Evolutionary conservation across 164 flowering plant species (phyloP).

Genomic region (Amborella trichopoda): DNA sequence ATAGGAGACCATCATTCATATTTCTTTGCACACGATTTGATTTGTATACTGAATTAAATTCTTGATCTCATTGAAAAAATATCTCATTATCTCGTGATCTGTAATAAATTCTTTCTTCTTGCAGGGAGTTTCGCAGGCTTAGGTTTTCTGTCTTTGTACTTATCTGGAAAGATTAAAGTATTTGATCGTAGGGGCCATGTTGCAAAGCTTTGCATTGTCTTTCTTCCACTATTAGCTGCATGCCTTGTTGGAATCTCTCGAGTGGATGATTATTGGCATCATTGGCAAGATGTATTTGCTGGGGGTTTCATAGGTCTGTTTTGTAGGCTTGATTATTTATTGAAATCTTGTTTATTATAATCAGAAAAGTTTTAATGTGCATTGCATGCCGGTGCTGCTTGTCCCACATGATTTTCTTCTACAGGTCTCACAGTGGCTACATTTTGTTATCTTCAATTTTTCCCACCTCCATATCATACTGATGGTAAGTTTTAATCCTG

Average conservation of each 20-base stretch:
- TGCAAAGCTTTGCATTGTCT: conserved; percentile 52
- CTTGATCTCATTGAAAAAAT: no score
- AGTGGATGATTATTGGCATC: conserved; percentile 82
- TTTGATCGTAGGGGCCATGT: conserved; percentile 59
- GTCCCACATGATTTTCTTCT: neutral
- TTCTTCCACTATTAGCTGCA: conserved; percentile 52
- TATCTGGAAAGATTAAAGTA: conserved; percentile 52
- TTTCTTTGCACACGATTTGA: no score
- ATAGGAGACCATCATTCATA: no score
- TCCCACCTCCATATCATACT: conserved; percentile 60
- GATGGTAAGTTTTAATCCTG: conserved; percentile 26
- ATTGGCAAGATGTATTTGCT: conserved; percentile 75
- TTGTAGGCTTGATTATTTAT: neutral
- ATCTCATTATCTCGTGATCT: no score
- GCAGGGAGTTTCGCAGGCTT: conserved; percentile 79
- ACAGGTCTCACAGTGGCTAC: conserved; percentile 52
- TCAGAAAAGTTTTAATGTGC: no score
- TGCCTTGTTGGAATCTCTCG: conserved; percentile 60
- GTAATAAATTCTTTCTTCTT: no score
- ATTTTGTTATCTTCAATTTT: conserved; percentile 81
- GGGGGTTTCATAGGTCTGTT: conserved; percentile 57
- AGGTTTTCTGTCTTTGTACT: conserved; percentile 50
- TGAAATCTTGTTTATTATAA: neutral
- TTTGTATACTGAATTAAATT: no score
- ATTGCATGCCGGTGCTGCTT: neutral